Evolutionary conservation across 306 rosid genomes (phyloP), one percentile per base, ranked within the genome.

Genomic region (Gillenia trifoliata): DNA sequence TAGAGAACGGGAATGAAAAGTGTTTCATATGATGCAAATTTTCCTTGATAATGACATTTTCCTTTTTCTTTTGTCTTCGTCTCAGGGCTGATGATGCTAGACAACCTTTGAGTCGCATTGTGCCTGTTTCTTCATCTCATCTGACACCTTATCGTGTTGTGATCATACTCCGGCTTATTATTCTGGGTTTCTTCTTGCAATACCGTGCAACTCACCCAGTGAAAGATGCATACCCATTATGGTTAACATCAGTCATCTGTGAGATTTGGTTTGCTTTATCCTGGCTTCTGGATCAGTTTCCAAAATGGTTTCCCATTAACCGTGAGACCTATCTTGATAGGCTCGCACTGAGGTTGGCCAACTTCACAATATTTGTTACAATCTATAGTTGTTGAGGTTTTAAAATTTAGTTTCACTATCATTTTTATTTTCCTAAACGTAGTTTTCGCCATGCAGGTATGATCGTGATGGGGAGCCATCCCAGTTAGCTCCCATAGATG

Each of bases 211-310:
- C 99, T 79, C 98, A 95, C 79, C 99, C 99, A 1, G 98, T 95
- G 86, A 90, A 88, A 73, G 91, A 90, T 81, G 99, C 99, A 40
- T 95, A 95, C 71, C 87, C 96, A 5, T 75, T 95, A 70, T 95
- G 99, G 99, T 47, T 95, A 81, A 89, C 83, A 77, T 95, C 99
- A 73, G 90, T 95, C 86, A 95, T 95, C 80, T 95, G 99, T 92
- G 99, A 95, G 88, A 91, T 95, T 75, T 95, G 99, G 99, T 95
- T 95, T 85, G 99, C 99, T 16, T 74, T 89, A 31, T 95, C 99
- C 76, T 95, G 98, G 99, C 85, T 95, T 68, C 81, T 95, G 84
- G 99, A 95, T 95, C 99, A 95, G 88, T 95, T 95, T 83, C 98
- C 99, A 20, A 95, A 95, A 83, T 95, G 99, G 99, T 75, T 65